A percentile compares a stretch with the other conserved stretches of the same genome.
These are phyloP conservation scores for Aspergillus panamensis DNA, from an alignment of 495 filamentous ascomycete species.

Conservation along the genomic window DNA sequence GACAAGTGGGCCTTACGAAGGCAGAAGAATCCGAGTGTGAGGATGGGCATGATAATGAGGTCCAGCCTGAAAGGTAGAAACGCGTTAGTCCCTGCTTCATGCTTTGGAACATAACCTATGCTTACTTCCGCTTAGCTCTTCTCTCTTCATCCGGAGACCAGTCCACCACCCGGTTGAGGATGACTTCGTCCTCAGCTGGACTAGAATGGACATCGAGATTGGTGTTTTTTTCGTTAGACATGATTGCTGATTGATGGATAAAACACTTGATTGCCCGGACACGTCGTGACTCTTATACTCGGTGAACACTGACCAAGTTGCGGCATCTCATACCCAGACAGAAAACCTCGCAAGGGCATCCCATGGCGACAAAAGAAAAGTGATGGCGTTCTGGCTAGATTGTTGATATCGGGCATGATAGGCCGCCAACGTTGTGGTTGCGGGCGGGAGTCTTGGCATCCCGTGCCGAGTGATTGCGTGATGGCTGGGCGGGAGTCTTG, in stretches of 20 bases:
- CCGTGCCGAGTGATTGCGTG: conserved; percentile 1
- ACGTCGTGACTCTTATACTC: no score
- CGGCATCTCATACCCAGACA: no score
- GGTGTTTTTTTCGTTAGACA: conserved; percentile 7
- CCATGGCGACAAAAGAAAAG: neutral
- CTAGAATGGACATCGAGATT: neutral
- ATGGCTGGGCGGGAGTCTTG: neutral
- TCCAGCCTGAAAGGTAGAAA: conserved; percentile 7
- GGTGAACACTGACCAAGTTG: no score
- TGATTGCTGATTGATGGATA: neutral
- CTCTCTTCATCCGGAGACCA: conserved; percentile 13
- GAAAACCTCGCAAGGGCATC: neutral
- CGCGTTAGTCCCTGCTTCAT: neutral
- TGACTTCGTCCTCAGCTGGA: conserved; percentile 3
- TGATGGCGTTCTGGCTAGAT: conserved; percentile 2
- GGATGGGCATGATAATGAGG: conserved; percentile 16
- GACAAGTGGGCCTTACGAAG: conserved; percentile 5
- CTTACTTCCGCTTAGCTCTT: conserved; percentile 17
- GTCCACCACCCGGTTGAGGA: conserved; percentile 1
- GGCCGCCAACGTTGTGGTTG: no score
- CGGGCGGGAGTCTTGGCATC: neutral
- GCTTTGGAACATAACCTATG: neutral
- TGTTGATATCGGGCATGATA: no score
- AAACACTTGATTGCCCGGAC: no score
- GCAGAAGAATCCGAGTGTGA: conserved; percentile 13